Conservation (phyloP, 495 filamentous ascomycete species). For the Cercophora sp. region DNA sequence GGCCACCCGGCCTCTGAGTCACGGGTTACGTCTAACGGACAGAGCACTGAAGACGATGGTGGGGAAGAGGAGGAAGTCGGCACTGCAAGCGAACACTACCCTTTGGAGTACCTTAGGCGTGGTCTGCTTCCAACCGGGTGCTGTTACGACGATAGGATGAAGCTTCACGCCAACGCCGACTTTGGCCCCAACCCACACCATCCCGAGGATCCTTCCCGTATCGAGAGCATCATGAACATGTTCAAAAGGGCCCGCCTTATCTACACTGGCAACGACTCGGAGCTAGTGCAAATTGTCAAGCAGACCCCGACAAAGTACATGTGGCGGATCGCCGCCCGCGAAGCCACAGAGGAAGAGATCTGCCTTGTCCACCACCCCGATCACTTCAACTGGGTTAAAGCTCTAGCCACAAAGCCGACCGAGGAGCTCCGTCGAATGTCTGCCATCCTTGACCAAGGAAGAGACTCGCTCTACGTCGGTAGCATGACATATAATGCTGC, state of each 20-base stretch:
- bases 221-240: constrained; percentile 82
- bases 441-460: constrained; percentile 52
- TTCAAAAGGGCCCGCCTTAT: constrained; percentile 76
- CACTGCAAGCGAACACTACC: constrained; percentile 17
- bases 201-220: constrained; percentile 88
- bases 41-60: constrained; percentile 19
- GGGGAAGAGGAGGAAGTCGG: constrained; percentile 27
- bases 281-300: constrained; percentile 43
- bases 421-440: constrained; percentile 59
- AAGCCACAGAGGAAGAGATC: constrained; percentile 73
- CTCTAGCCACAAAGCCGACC: constrained; percentile 49
- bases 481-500: constrained; percentile 74
- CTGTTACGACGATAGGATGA: constrained; percentile 92
- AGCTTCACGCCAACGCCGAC: constrained; percentile 79
- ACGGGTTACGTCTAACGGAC: constrained; percentile 25
- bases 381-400: constrained; percentile 74
- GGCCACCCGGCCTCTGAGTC: constrained; percentile 27
- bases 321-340: constrained; percentile 68
- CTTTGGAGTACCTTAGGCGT: constrained; percentile 20
- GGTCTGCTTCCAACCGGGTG: constrained; percentile 61
- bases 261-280: constrained; percentile 44
- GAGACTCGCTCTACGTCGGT: constrained; percentile 90
- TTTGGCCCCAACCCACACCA: constrained; percentile 67
- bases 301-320: constrained; percentile 56
- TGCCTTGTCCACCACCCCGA: constrained; percentile 66